Percentiles rank a stretch among this genome's conserved stretches.
Conservation (phyloP, 179 eudicot genomes). For the Beta macrorhiza region DNA sequence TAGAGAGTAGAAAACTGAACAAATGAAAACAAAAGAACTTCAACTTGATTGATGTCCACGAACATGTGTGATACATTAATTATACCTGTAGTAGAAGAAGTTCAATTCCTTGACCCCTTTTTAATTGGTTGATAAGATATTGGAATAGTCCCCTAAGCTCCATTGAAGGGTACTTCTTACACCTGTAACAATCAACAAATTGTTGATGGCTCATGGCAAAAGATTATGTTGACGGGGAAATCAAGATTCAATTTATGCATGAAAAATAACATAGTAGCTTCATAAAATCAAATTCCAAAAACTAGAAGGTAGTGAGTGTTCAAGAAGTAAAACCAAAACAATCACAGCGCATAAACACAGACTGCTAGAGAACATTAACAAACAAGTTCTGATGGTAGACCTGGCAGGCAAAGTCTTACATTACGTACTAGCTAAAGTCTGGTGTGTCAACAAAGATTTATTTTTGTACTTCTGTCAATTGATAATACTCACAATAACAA, state of each 20-base stretch:
- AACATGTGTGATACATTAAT: conserved; percentile 4
- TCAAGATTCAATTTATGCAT: neutral
- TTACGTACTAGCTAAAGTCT: neutral
- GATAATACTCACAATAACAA: neutral
- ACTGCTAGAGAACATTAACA: neutral
- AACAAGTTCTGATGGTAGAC: neutral
- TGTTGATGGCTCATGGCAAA: neutral
- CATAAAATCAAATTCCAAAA: neutral
- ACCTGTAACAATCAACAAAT: conserved; percentile 49
- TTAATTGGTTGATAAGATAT: conserved; percentile 92
- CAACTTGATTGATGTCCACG: neutral
- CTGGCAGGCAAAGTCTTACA: neutral
- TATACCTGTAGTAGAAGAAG: conserved; percentile 91
- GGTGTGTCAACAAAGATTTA: neutral
- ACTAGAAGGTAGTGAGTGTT: neutral
- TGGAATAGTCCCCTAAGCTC: conserved; percentile 97
- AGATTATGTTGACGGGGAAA: neutral
- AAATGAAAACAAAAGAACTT: neutral
- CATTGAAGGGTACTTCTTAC: conserved; percentile 99
- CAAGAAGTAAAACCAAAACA: neutral
- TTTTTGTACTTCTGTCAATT: neutral
- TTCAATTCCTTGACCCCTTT: conserved; percentile 91
- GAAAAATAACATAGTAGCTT: neutral
- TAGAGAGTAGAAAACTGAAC: conserved; percentile 32
- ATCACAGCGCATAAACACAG: neutral